Conservation (phyloP, 345 rosid species). For the Kandelia obovata region DNA sequence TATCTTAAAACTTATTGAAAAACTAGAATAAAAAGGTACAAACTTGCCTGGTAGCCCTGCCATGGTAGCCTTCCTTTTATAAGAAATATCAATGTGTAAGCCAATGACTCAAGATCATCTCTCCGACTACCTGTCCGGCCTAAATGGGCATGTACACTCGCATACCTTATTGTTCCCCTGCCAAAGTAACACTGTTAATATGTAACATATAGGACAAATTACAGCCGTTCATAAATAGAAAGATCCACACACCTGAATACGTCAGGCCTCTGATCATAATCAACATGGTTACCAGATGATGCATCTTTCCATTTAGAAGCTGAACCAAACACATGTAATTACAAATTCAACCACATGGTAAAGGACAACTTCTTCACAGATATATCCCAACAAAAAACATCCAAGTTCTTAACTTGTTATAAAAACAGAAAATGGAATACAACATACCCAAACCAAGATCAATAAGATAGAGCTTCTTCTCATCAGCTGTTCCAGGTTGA, state of each 20-base stretch:
- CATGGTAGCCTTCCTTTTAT: conserved; percentile 31
- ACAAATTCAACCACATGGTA: conserved; percentile 1
- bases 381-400: background rate
- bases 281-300: conserved; percentile 32
- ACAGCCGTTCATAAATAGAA: background rate
- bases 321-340: conserved; percentile 11
- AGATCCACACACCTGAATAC: conserved; percentile 24
- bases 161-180: conserved; percentile 36
- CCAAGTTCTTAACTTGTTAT: background rate
- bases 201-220: background rate
- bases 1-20: background rate
- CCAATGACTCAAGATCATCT: conserved; percentile 36
- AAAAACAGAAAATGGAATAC: background rate
- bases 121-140: conserved; percentile 36
- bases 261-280: conserved; percentile 36
- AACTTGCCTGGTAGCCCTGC: conserved; percentile 33
- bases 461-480: conserved; percentile 31
- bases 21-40: background rate
- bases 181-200: background rate
- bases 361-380: background rate
- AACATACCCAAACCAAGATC: conserved; percentile 34
- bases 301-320: conserved; percentile 34
- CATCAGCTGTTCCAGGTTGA: conserved; percentile 31
- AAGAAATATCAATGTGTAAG: conserved; percentile 33
- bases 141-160: conserved; percentile 34